Percentiles rank a stretch among this genome's conserved stretches.
phyloP scores from a whole-genome alignment of 495 filamentous ascomycete genomes.

The Aspergillus panamensis region DNA sequence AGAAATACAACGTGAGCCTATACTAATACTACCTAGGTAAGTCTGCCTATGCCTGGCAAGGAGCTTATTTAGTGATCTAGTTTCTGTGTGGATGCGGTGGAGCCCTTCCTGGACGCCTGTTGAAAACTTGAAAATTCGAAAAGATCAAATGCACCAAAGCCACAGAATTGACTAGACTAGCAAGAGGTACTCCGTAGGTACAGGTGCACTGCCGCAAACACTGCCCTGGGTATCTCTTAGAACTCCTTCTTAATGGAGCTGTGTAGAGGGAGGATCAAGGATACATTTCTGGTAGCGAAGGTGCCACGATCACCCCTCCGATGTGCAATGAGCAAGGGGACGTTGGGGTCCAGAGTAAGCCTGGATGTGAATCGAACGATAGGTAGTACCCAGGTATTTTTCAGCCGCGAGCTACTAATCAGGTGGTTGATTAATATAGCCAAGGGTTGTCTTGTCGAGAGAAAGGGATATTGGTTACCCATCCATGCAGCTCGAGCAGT shows the following conservation, averaged over 20 bases:
- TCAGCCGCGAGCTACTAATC: not conserved
- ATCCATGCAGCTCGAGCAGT: not conserved
- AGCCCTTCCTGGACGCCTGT: too few relatives aligned
- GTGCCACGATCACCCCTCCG: not conserved
- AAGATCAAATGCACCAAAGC: too few relatives aligned
- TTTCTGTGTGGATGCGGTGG: not conserved
- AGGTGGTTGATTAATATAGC: not conserved
- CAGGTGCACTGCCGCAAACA: conserved; percentile 19
- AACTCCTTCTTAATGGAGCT: conserved; percentile 1
- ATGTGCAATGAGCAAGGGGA: not conserved
- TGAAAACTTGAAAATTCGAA: too few relatives aligned
- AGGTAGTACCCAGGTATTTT: too few relatives aligned
- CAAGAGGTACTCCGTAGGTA: not conserved
- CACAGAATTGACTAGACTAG: not conserved
- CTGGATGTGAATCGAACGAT: not conserved
- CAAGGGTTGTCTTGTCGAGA: not conserved
- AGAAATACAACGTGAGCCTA: too few relatives aligned
- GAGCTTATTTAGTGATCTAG: too few relatives aligned
- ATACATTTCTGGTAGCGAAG: not conserved
- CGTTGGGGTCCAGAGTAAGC: not conserved
- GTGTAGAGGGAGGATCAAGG: not conserved
- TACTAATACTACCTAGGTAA: too few relatives aligned
- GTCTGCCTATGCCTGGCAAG: too few relatives aligned
- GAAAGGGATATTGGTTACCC: not conserved
- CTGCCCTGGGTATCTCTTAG: conserved; percentile 4